Conservation (phyloP, 257 asterid genomes). For the Salvia splendens region DNA sequence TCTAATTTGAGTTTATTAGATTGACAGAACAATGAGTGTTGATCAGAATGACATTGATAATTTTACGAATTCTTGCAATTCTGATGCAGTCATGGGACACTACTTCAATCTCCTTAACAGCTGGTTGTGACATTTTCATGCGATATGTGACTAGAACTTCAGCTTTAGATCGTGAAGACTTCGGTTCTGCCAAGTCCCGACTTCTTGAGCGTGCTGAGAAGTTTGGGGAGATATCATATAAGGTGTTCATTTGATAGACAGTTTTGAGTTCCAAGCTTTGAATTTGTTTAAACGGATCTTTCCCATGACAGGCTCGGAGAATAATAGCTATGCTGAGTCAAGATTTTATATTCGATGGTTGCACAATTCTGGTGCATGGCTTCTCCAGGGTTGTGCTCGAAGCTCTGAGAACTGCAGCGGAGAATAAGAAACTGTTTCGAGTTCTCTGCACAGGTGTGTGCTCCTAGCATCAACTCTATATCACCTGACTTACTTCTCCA, state of each 20-base stretch:
- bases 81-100: slow-evolving; percentile 87
- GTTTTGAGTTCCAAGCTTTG: slow-evolving; percentile 5
- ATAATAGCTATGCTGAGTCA: slow-evolving; percentile 89
- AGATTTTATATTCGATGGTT: slow-evolving; percentile 90
- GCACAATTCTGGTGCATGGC: slow-evolving; percentile 94
- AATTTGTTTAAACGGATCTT: slow-evolving; percentile 10
- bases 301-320: slow-evolving; percentile 70
- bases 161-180: slow-evolving; percentile 86
- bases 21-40: neutral
- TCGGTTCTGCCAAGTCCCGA: slow-evolving; percentile 79
- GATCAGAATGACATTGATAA: neutral
- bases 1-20: neutral
- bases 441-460: slow-evolving; percentile 84
- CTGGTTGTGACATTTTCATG: slow-evolving; percentile 95
- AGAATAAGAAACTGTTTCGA: slow-evolving; percentile 67
- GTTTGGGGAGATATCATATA: slow-evolving; percentile 89
- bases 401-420: slow-evolving; percentile 77
- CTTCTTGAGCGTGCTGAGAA: slow-evolving; percentile 95
- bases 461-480: slow-evolving; percentile 1
- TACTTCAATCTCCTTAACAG: slow-evolving; percentile 94
- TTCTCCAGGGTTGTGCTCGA: slow-evolving; percentile 93
- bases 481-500: neutral
- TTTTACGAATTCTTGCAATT: slow-evolving; percentile 3
- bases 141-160: slow-evolving; percentile 93
- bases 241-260: slow-evolving; percentile 45